Base-by-base conservation (phyloP, 2,329 filamentous ascomycete species). In the Diaporthe sp. region DNA sequence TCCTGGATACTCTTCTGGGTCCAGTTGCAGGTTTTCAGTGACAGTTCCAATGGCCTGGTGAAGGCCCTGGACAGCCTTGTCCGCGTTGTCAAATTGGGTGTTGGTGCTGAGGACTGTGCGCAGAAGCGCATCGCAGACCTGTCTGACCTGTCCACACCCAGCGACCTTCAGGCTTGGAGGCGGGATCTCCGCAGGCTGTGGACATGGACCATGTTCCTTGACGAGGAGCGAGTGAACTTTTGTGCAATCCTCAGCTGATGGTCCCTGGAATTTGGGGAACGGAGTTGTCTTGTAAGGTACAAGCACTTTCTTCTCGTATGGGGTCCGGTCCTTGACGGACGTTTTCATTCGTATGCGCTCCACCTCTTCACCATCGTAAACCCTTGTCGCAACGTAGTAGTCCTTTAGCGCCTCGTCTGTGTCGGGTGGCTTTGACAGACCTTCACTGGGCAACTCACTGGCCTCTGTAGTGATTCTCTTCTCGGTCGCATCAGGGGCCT, bases 121-220 rank as follows among this genome's bases (percentile, higher is more conserved):
- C 12, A 90, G 80, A 55, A 91, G 82, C 8, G 88, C 89, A 77
- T 91, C 89, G 1, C 91, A 83, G 3, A 91, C 84, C 53, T 86
- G 88, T 1, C 88, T 88, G 4, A 90, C 89, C 78, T 91, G 88
- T 7, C 90, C 90, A 78, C 90, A 91, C 58, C 95, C 95, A 17
- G 95, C 91, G 4, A 94, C 88, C 10, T 91, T 91, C 8, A 94
- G 86, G 7, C 94, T 94, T 0, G 94, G 93, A 6, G 90, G 86
- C 1, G 94, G 93, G 12, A 96, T 91, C 1, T 87, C 89, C n/a
- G 90, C 86, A 0, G 95, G 95, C 1, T 90, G 87, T 63, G 86
- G 86, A 20, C 93, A 88, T 72, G 90, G 87, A 2, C 93, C 94
- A 80, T 97, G 94, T 0, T 91, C 82, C 17, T 87, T 86, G 1